Conservation (phyloP, 2,329 filamentous ascomycete genomes). For the Trichoderma atroviride region DNA sequence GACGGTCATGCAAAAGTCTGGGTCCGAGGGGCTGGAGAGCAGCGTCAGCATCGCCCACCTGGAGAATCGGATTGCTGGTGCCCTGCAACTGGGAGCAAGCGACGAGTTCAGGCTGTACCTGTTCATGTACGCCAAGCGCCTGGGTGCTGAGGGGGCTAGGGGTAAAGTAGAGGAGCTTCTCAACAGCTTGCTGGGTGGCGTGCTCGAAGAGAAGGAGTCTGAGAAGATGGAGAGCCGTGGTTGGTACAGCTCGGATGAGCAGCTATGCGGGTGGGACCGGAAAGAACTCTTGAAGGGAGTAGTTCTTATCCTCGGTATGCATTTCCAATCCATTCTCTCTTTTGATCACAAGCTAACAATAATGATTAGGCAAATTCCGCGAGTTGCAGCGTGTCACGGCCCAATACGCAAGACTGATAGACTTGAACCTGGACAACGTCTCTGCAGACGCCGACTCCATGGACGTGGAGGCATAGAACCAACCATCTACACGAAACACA, state of each 20-base stretch:
- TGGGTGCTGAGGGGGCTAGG: slow-evolving; percentile 85
- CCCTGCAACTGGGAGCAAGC: slow-evolving; percentile 78
- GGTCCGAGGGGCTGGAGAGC: slow-evolving; percentile 89
- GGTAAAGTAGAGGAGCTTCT: slow-evolving; percentile 92
- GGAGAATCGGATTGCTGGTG: slow-evolving; percentile 90
- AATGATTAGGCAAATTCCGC: slow-evolving; percentile 79
- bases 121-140: slow-evolving; percentile 96
- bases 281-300: slow-evolving; percentile 87
- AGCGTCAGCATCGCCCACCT: slow-evolving; percentile 91
- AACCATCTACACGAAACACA: neutral
- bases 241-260: slow-evolving; percentile 48
- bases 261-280: slow-evolving; percentile 88
- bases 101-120: slow-evolving; percentile 94
- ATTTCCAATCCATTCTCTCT: neutral
- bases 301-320: slow-evolving; percentile 83
- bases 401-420: slow-evolving; percentile 85
- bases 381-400: slow-evolving; percentile 94
- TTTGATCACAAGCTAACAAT: slow-evolving; percentile 37
- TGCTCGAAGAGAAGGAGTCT: slow-evolving; percentile 57
- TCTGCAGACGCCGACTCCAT: slow-evolving; percentile 48
- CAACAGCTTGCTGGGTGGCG: slow-evolving; percentile 76
- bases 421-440: slow-evolving; percentile 57
- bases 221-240: slow-evolving; percentile 42
- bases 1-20: slow-evolving; percentile 81
- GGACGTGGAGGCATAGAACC: slow-evolving; percentile 43